These are phyloP conservation scores for Alternaria brassicicola DNA, from an alignment of 2,329 filamentous ascomycete genomes.

Conservation along the genomic window DNA sequence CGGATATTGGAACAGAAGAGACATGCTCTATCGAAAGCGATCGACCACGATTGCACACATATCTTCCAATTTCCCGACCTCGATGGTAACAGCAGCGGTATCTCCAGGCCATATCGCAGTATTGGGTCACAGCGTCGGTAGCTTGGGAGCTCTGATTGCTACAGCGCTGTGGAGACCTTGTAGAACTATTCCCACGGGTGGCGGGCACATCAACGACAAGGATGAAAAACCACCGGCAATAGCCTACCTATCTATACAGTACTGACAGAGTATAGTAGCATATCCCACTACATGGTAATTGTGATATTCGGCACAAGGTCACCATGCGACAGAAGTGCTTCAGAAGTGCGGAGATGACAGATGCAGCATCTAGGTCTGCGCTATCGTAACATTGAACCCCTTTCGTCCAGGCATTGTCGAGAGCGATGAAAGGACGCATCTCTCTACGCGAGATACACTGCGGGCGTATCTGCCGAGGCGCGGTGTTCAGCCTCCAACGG, in stretches of 20 bases:
- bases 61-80: neutral
- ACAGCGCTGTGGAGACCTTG: neutral
- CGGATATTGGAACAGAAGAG: neutral
- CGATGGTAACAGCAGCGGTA: neutral
- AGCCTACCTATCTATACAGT: neutral
- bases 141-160: neutral
- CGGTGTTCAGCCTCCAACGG: conserved; percentile 10
- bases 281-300: neutral
- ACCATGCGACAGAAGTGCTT: neutral
- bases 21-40: neutral
- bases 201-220: neutral
- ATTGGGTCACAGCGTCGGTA: neutral
- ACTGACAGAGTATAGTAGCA: neutral
- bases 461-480: conserved; percentile 3
- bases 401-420: neutral
- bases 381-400: neutral
- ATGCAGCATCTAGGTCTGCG: neutral
- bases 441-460: neutral
- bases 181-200: neutral
- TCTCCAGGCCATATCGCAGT: neutral
- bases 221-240: neutral
- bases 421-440: neutral
- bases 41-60: neutral
- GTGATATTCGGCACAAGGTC: neutral
- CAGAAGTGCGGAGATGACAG: conserved; percentile 1